Base-by-base conservation (phyloP, 805 yeast species). In the Candida palmyrensis region DNA sequence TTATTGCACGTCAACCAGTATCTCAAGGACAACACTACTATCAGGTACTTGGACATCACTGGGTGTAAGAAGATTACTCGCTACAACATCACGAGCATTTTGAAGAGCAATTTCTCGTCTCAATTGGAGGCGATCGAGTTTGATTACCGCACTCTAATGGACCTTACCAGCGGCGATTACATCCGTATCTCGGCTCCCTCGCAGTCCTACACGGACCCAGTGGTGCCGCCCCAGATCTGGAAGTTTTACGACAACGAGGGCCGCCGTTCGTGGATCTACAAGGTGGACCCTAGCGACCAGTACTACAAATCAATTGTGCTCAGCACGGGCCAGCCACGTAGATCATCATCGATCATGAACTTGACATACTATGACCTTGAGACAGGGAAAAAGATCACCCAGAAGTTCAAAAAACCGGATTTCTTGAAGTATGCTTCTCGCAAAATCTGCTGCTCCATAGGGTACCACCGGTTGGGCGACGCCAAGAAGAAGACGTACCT, bases 191-290 rank as follows among this genome's bases (percentile, higher is more conserved):
- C 47, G 19, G 58, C 59, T 3, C 42, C 49, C 4, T 61, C 51
- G 27, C 52, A 54, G 4, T 54, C 61, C 4, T 59, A 55, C 40
- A 41, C 52, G 23, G 47, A 49, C 29, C 48, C 51, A n/a, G 38
- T 43, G 6, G 41, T 36, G 13, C 44, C 51, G 9, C 62, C 68
- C 7, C 55, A 51, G 33, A 48, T 61, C 2, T 75, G 80, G 80
- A 71, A 66, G 44, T 62, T 65, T 36, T 71, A 62, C 48, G 78
- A 73, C 43, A 70, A 74, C 36, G 79, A 76, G 43, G 94, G 95
- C 4, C 67, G 95, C 40, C 68, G 96, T 40, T 79, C 85, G 9
- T 87, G 96, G 95, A 53, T 87, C 12, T 81, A 77, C 54, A 75
- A 71, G 48, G 57, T 64, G 15, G 46, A 49, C 12, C 43, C 55